phyloP scores from a whole-genome alignment of 2,329 filamentous ascomycete species.

The Ophiostoma sp. region DNA sequence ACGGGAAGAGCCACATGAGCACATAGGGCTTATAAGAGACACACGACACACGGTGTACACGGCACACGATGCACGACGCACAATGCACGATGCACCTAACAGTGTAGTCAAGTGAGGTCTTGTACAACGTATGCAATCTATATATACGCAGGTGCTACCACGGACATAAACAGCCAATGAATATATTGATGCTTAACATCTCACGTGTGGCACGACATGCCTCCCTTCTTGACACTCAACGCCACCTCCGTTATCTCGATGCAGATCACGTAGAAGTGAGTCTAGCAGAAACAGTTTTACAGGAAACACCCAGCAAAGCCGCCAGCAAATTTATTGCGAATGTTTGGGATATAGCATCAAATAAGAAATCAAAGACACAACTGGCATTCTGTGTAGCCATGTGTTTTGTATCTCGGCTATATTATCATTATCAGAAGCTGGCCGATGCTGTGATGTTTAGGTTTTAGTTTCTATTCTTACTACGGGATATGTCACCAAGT shows the following conservation, averaged over 20 bases:
- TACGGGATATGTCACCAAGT: background rate
- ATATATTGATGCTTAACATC: background rate
- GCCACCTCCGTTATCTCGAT: background rate
- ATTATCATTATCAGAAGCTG: background rate
- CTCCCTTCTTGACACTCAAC: conserved; percentile 2
- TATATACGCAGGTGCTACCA: background rate
- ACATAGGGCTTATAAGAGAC: background rate
- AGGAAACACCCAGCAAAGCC: background rate
- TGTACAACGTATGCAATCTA: background rate
- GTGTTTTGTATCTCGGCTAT: background rate
- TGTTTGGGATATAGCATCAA: background rate
- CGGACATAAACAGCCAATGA: background rate
- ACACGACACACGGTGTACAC: background rate
- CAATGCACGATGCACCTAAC: background rate
- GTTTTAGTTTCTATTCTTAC: background rate
- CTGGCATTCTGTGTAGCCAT: conserved; percentile 1
- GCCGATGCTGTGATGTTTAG: background rate
- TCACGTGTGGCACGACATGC: background rate
- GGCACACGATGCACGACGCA: background rate
- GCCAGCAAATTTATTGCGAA: background rate
- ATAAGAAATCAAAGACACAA: background rate
- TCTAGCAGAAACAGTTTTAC: background rate
- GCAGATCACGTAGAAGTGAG: background rate
- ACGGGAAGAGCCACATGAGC: background rate
- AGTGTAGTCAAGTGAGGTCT: background rate